phyloP scores from a whole-genome alignment of 495 filamentous ascomycete species.

The Xylaria intraflava region DNA sequence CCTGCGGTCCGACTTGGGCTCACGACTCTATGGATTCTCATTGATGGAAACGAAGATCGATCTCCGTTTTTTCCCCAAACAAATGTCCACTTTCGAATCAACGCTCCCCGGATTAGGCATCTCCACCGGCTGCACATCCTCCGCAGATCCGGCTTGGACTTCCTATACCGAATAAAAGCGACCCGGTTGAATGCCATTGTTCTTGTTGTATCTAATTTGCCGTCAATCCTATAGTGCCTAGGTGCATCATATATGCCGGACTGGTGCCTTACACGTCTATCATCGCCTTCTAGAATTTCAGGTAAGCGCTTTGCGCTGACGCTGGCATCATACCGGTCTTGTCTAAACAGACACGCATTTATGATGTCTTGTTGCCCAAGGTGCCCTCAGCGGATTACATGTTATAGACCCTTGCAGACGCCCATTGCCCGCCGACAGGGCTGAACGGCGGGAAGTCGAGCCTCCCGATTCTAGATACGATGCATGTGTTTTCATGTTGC shows the following conservation, averaged over 20 bases:
- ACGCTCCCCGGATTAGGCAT: neutral
- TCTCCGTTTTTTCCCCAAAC: neutral
- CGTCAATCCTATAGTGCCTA: neutral
- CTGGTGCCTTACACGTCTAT: too few relatives aligned
- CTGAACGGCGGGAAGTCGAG: too few relatives aligned
- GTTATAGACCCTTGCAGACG: too few relatives aligned
- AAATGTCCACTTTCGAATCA: neutral
- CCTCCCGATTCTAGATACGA: too few relatives aligned
- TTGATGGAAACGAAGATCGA: slow-evolving; percentile 6
- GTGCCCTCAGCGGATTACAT: too few relatives aligned
- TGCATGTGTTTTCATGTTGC: too few relatives aligned
- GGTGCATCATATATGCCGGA: too few relatives aligned
- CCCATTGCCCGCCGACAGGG: too few relatives aligned
- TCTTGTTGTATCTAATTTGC: neutral
- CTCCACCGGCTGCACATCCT: slow-evolving; percentile 1
- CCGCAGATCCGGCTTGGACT: neutral
- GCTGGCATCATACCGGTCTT: neutral
- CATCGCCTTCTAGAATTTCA: neutral
- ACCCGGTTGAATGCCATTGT: neutral
- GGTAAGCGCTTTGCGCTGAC: neutral
- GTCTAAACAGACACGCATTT: too few relatives aligned
- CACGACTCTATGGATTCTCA: neutral
- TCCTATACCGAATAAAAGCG: neutral
- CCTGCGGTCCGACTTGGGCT: neutral
- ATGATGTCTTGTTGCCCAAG: too few relatives aligned